Evolutionary conservation across 441 rosid species (phyloP).

Genomic region (Erodium chrysanthum): DNA sequence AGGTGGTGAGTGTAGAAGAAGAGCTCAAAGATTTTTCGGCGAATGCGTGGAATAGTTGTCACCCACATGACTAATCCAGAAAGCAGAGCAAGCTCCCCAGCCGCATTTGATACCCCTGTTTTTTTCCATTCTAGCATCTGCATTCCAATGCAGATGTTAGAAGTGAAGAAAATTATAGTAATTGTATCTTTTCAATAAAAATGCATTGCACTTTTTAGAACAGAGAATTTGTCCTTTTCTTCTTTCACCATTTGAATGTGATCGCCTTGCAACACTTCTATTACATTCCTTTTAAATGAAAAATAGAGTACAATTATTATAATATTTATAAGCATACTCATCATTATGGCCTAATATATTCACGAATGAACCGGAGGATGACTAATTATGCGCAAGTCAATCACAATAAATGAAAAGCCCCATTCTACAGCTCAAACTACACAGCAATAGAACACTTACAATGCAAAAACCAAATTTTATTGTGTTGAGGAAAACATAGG

Average conservation of each 20-base stretch:
- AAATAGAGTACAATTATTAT: neutral
- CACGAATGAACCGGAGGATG: neutral
- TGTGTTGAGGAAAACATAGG: neutral
- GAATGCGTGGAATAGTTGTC: conserved; percentile 4
- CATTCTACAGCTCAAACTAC: neutral
- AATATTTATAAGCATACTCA: neutral
- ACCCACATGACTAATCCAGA: conserved; percentile 43
- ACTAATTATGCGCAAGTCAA: neutral
- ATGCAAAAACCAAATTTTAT: neutral
- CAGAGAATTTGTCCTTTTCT: neutral
- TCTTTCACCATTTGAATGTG: neutral
- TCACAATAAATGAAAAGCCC: neutral
- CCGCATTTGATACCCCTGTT: conserved; percentile 32
- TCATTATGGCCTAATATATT: neutral
- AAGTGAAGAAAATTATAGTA: neutral
- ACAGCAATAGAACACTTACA: neutral
- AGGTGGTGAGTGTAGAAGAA: conserved; percentile 13
- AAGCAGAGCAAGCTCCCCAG: conserved; percentile 49
- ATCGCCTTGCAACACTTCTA: neutral
- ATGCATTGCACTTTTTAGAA: neutral
- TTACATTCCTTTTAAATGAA: neutral
- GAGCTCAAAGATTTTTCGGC: conserved; percentile 10
- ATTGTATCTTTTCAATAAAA: neutral
- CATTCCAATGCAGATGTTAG: neutral
- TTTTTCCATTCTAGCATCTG: conserved; percentile 43